A percentile compares a stretch with the other conserved stretches of the same genome.
phyloP scores from a whole-genome alignment of 257 asterid species.

The Solanum lycopersicoides region DNA sequence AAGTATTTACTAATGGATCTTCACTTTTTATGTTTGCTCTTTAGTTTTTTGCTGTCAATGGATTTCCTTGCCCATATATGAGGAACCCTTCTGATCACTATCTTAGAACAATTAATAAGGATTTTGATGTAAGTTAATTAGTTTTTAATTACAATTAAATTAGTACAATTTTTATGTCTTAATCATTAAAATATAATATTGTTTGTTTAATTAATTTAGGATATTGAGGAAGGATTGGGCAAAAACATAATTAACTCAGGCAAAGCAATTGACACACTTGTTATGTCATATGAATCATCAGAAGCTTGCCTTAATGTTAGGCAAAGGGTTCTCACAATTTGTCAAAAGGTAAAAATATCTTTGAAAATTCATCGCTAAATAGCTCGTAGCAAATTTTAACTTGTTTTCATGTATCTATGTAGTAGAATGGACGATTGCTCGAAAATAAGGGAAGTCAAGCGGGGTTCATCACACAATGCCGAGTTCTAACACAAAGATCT shows the following conservation, averaged over 20 bases:
- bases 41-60: constrained; percentile 42
- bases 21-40: neutral
- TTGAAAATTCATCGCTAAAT: neutral
- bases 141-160: neutral
- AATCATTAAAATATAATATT: neutral
- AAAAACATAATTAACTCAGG: constrained; percentile 12
- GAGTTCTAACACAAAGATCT: constrained; percentile 41
- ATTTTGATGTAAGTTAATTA: constrained; percentile 32
- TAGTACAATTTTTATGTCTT: neutral
- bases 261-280: constrained; percentile 36
- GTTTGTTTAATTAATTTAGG: constrained; percentile 12
- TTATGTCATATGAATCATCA: constrained; percentile 31
- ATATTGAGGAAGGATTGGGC: constrained; percentile 39
- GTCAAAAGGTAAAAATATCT: constrained; percentile 12
- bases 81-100: constrained; percentile 61
- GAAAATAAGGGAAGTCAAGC: constrained; percentile 35
- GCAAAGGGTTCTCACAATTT: constrained; percentile 13
- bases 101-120: constrained; percentile 48
- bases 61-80: constrained; percentile 49
- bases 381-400: neutral
- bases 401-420: neutral
- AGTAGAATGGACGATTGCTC: constrained; percentile 19
- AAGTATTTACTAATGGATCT: neutral
- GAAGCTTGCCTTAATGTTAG: constrained; percentile 22
- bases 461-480: constrained; percentile 39